A percentile compares a stretch with the other conserved stretches of the same genome.
These are phyloP conservation scores for Pseudogymnoascus sp. DNA, from an alignment of 2,329 filamentous ascomycete species.

Conservation along the genomic window DNA sequence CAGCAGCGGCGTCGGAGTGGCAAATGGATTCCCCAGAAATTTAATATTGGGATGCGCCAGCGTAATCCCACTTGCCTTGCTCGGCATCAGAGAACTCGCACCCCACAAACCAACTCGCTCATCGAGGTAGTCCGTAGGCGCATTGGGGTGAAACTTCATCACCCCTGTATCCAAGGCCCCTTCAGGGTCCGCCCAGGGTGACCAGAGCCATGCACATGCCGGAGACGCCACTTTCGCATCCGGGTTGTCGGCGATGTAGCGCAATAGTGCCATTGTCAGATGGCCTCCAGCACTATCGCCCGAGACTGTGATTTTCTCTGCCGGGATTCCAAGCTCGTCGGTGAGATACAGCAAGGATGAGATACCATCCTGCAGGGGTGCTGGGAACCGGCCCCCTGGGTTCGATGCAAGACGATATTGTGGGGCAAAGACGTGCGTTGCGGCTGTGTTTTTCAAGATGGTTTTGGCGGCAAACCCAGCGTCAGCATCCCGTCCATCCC, in stretches of 20 bases:
- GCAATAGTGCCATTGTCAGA: conserved; percentile 35
- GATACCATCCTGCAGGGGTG: conserved; percentile 41
- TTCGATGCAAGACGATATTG: conserved; percentile 41
- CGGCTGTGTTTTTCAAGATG: conserved; percentile 30
- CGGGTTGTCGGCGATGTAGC: conserved; percentile 36
- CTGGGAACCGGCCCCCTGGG: conserved; percentile 39
- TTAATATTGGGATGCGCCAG: conserved; percentile 32
- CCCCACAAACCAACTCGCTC: conserved; percentile 36
- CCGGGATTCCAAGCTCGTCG: conserved; percentile 30
- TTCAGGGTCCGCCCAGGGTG: conserved; percentile 34
- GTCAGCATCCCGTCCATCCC: conserved; percentile 33
- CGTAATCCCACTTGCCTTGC: conserved; percentile 17
- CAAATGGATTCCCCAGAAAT: conserved; percentile 32
- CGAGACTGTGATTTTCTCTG: conserved; percentile 35
- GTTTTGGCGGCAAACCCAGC: conserved; percentile 28
- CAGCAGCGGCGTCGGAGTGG: conserved; percentile 33
- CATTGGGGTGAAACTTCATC: conserved; percentile 13
- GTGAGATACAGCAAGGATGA: conserved; percentile 38
- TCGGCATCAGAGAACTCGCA: conserved; percentile 26
- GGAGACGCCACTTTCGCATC: conserved; percentile 30
- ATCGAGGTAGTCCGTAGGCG: conserved; percentile 35
- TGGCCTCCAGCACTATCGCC: conserved; percentile 45
- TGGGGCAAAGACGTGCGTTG: conserved; percentile 34
- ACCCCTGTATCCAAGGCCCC: conserved; percentile 23
- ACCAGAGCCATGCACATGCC: conserved; percentile 34